phyloP scores from a whole-genome alignment of 768 basidiomycete genomes.

The Naematelia aurantialba region DNA sequence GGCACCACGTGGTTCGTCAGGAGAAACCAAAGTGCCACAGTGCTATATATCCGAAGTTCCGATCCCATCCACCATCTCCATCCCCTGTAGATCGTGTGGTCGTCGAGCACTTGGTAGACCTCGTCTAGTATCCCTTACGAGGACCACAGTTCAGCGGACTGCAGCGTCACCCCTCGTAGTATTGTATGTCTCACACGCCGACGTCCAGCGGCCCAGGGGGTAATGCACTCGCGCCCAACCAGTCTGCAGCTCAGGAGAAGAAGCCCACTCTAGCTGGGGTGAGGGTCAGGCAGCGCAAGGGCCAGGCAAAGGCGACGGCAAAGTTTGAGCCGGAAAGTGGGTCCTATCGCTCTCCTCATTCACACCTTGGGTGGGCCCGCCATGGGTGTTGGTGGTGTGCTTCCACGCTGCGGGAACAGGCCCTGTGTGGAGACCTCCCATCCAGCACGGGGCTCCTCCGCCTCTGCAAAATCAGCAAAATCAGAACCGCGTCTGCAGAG shows the following conservation, averaged over 20 bases:
- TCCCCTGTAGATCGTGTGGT: background rate
- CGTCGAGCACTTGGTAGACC: too few species aligned
- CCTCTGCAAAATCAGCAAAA: too few species aligned
- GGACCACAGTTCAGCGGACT: too few species aligned
- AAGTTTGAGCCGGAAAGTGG: constrained; percentile 50
- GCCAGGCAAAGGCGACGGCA: constrained; percentile 46
- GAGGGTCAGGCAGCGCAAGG: constrained; percentile 50
- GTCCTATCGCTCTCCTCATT: constrained; percentile 9
- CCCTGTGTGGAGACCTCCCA: too few species aligned
- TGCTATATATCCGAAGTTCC: background rate
- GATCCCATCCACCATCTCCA: background rate
- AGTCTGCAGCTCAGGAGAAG: constrained; percentile 31
- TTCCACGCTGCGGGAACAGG: too few species aligned
- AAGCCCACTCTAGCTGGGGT: constrained; percentile 47
- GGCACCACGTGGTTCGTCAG: too few species aligned
- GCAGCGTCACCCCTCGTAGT: background rate
- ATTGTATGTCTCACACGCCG: constrained; percentile 48
- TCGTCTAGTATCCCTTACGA: too few species aligned
- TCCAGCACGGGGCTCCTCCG: too few species aligned
- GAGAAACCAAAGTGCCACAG: too few species aligned
- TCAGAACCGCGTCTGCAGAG: too few species aligned
- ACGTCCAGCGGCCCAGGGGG: constrained; percentile 34
- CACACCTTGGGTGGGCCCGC: background rate
- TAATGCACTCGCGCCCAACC: constrained; percentile 18
- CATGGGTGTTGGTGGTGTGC: background rate